A percentile compares a stretch with the other conserved stretches of the same genome.
These are phyloP conservation scores for Ogataea pini DNA, from an alignment of 805 yeast species.

Conservation along the genomic window DNA sequence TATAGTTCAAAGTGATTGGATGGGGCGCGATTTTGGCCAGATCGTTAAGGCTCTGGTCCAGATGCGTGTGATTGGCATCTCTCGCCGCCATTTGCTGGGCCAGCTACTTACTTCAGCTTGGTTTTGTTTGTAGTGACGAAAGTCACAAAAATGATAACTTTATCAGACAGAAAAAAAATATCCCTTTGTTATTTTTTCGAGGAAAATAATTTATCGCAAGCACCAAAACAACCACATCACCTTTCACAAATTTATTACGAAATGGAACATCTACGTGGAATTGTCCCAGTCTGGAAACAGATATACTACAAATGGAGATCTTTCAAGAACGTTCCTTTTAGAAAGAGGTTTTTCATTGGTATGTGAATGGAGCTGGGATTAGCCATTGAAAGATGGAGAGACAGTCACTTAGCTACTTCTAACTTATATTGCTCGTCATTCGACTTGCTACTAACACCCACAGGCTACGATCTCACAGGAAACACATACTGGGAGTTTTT, in stretches of 20 bases:
- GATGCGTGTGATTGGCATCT: constrained; percentile 20
- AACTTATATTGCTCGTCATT: too few species aligned
- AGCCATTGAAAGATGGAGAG: too few species aligned
- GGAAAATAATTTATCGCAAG: too few species aligned
- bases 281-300: constrained; percentile 52
- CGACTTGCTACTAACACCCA: neutral
- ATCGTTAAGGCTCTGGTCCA: constrained; percentile 13
- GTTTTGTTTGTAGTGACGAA: neutral
- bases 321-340: constrained; percentile 63
- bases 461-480: constrained; percentile 77
- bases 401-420: too few species aligned
- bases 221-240: too few species aligned
- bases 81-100: constrained; percentile 5
- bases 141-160: too few species aligned
- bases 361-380: too few species aligned
- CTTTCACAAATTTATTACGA: too few species aligned
- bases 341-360: constrained; percentile 64
- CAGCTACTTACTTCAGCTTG: neutral
- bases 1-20: constrained; percentile 42
- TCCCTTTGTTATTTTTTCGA: too few species aligned
- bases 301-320: constrained; percentile 59
- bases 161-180: too few species aligned
- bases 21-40: constrained; percentile 36
- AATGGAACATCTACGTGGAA: constrained; percentile 52
- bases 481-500: constrained; percentile 85